A percentile compares a stretch with the other conserved stretches of the same genome.
Evolutionary conservation across 139 green algal species (phyloP).

Genomic region (Asterochloris sp.): DNA sequence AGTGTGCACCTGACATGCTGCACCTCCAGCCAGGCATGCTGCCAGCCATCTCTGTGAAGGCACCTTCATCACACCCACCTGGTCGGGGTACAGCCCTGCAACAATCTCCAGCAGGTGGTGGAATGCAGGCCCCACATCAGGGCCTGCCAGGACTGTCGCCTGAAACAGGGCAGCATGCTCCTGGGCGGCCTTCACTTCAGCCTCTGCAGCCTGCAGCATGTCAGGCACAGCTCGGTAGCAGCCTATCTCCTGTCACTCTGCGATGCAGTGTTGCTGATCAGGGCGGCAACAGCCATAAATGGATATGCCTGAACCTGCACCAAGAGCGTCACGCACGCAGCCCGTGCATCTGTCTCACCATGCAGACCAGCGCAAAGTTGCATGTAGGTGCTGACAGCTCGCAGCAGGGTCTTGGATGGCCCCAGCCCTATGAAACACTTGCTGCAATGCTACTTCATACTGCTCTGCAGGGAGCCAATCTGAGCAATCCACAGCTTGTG

Average conservation of each 20-base stretch:
- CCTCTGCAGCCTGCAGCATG: slow-evolving; percentile 26
- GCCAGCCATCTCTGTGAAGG: too few relatives aligned
- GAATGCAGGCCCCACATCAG: slow-evolving; percentile 28
- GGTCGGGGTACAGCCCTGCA: slow-evolving; percentile 40
- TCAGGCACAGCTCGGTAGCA: not conserved
- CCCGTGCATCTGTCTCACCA: not conserved
- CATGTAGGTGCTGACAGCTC: not conserved
- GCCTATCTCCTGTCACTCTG: not conserved
- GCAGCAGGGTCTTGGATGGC: not conserved
- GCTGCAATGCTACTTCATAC: not conserved
- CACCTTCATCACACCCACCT: too few relatives aligned
- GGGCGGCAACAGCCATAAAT: not conserved
- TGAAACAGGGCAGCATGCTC: slow-evolving; percentile 39
- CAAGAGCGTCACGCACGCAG: not conserved
- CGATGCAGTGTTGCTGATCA: not conserved
- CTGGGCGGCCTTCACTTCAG: slow-evolving; percentile 28
- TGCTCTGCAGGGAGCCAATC: too few relatives aligned
- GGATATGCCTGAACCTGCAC: not conserved
- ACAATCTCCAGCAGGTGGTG: slow-evolving; percentile 38
- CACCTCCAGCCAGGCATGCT: too few relatives aligned
- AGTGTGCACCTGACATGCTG: too few relatives aligned
- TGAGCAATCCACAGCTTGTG: not conserved
- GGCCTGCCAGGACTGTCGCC: slow-evolving; percentile 26
- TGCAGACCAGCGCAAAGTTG: not conserved
- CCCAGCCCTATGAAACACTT: not conserved